Evolutionary conservation across 2,329 filamentous ascomycete species (phyloP).

Genomic region (Fusarium algeriense): DNA sequence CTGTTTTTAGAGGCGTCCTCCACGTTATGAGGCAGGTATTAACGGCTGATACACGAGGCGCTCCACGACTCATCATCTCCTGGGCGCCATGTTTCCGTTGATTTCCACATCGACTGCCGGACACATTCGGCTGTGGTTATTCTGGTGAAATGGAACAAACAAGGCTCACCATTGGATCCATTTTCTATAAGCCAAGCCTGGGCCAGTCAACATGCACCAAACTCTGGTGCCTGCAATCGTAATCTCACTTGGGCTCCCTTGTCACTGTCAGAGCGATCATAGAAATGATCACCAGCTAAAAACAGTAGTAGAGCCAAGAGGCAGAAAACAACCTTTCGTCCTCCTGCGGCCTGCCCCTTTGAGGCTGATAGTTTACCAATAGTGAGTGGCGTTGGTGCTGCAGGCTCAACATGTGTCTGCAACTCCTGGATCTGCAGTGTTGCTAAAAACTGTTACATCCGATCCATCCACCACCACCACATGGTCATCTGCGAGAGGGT

Average conservation of each 20-base stretch:
- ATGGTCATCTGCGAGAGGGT: conserved; percentile 15
- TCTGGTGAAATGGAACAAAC: conserved; percentile 3
- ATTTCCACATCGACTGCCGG: conserved; percentile 9
- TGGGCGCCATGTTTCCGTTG: conserved; percentile 13
- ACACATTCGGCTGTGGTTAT: conserved; percentile 12
- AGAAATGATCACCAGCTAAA: conserved; percentile 35
- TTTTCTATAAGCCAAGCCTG: conserved; percentile 6
- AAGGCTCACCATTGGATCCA: conserved; percentile 12
- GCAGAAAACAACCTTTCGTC: conserved; percentile 18
- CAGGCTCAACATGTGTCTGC: conserved; percentile 1
- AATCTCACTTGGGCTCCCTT: conserved; percentile 16
- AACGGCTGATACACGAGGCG: conserved; percentile 39
- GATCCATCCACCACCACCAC: conserved; percentile 26
- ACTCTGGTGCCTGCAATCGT: conserved; percentile 28
- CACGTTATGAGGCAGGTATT: conserved; percentile 6
- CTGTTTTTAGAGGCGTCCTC: conserved; percentile 15
- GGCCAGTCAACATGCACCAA: conserved; percentile 28
- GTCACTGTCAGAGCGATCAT: conserved; percentile 22
- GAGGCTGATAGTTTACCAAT: conserved; percentile 35
- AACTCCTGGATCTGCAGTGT: conserved; percentile 9
- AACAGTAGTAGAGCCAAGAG: background rate
- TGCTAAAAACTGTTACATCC: conserved; percentile 28
- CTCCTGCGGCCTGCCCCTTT: conserved; percentile 37
- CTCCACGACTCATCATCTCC: conserved; percentile 19
- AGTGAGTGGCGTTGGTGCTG: conserved; percentile 17